Base-by-base conservation (phyloP, 2,329 filamentous ascomycete genomes). In the Sphaerostilbella broomeana region DNA sequence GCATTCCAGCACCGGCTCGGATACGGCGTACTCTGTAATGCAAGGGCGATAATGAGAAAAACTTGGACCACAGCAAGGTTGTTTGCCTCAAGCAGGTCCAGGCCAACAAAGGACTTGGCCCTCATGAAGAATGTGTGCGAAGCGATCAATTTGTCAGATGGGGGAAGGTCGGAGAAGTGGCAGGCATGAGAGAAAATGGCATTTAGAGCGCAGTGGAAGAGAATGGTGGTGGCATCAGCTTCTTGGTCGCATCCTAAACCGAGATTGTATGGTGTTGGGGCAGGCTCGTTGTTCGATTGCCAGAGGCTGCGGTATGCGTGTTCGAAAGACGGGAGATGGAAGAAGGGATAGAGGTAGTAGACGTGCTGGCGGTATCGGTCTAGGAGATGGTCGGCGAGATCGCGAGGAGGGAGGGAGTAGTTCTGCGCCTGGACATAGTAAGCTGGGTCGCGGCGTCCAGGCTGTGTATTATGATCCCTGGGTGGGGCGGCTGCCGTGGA, bases 151-250 rank as follows among this genome's bases (percentile, higher is more conserved):
- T 43, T 47, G 4, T 47, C 47, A 2, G 41, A 35, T 0, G 45
- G 40, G 1, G 56, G 47, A 7, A 62, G 51, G 35, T 62, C 56
- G 1, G 62, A 57, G 39, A 65, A 67, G 27, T 63, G 56, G 18
- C 58, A 61, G 1, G 59, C 64, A 3, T 70, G 51, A 0, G 64
- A 62, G 22, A 71, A 67, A 2, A 69, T 60, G 9, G 52, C 47
- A 41, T 70, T 70, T 21, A 70, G 50, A 1, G 64, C 61, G 22
- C 54, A 62, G 38, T 65, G 58, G 32, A 69, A 69, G 6, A 65
- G 56, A 9, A 62, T 59, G 0, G 59, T 58, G 22, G 50, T 53
- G 2, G 59, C 48, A 3, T 54, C 58, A 36, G 48, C 13, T 51
- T 55, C 5, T 56, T 37, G 28, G 5, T 33, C 31, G 21, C 35